Conservation (phyloP, 805 yeast species). For the Debaryomyces maramus region DNA sequence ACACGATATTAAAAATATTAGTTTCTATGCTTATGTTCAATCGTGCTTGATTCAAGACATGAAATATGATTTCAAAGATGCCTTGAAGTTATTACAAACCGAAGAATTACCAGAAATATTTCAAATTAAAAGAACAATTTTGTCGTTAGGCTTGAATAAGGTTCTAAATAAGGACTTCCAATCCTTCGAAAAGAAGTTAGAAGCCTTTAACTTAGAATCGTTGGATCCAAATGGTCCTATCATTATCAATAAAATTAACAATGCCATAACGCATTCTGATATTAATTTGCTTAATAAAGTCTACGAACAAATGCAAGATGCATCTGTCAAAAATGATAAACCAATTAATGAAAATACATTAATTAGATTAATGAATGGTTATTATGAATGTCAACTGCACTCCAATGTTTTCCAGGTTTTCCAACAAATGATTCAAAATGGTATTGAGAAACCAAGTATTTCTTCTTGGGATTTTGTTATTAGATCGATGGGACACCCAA, state of each 20-base stretch:
- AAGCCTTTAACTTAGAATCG: slow-evolving; percentile 15
- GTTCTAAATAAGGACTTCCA: slow-evolving; percentile 6
- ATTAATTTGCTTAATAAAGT: slow-evolving; percentile 17
- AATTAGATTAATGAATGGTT: slow-evolving; percentile 47
- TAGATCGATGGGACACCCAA: slow-evolving; percentile 44
- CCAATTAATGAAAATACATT: slow-evolving; percentile 43
- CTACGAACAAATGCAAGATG: slow-evolving; percentile 26
- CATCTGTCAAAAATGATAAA: slow-evolving; percentile 21
- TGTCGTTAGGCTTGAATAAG: slow-evolving; percentile 4
- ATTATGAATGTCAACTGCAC: slow-evolving; percentile 33
- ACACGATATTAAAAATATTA: slow-evolving; percentile 21
- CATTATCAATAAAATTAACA: slow-evolving; percentile 23
- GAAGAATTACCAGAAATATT: slow-evolving; percentile 20
- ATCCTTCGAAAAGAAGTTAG: slow-evolving; percentile 7
- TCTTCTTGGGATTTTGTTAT: slow-evolving; percentile 61
- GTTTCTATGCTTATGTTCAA: slow-evolving; percentile 35
- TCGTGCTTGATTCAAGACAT: slow-evolving; percentile 25
- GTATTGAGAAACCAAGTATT: slow-evolving; percentile 40
- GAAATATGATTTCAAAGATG: slow-evolving; percentile 23
- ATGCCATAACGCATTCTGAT: slow-evolving; percentile 19
- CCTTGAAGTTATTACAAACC: slow-evolving; percentile 27
- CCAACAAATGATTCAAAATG: slow-evolving; percentile 45
- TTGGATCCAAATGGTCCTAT: slow-evolving; percentile 36
- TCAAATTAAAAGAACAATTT: slow-evolving; percentile 18
- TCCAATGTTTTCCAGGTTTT: slow-evolving; percentile 47